Base-by-base conservation (phyloP, 208 protist species). In the Vickermania ingenoplastis region DNA sequence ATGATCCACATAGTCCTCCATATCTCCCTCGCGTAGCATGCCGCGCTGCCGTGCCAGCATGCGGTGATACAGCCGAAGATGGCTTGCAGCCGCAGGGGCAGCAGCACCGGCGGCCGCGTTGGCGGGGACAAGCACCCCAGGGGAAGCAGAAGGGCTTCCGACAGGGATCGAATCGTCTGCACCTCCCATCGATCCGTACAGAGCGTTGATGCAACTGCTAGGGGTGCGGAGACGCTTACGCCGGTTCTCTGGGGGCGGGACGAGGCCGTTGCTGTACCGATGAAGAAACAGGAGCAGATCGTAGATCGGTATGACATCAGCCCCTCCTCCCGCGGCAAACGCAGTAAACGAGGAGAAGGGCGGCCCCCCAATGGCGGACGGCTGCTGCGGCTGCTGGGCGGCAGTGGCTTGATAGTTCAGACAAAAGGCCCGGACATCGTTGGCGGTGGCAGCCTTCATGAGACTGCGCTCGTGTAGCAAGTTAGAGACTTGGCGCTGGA, bases 181-280 rank as follows among this genome's bases (percentile, higher is more conserved):
- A 23, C 4, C 48, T 48, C n/a, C 28, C 31, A 3, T 41, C 56
- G 31, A 22, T n/a, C 2, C 21, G n/a, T 3, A 51, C 57, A 51
- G 31, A 57, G 24, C 45, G n/a, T 24, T 49, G 17, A 7, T 48
- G 23, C 21, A 23, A 23, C 28, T 26, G 29, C 41, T 56, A n/a
- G 54, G 59, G 17, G 62, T 65, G 1, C 82, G 81, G 14, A 67
- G 45, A 21, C 86, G 80, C 67, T 94, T 94, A 25, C 87, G 81
- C 22, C 51, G 49, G 30, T 60, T 82, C 51, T 83, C 71, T 22
- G 67, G 65, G 22, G 61, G 57, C 13, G 77, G 79, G 28, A 91
- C 65, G 24, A 94, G 65, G 25, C 87, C 87, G 41, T 83, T 75
- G 51, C 81, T 94, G 75, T 91, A 91, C 56, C 78, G 63, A 59